Evolutionary conservation across 1,139 yeast genomes (phyloP), one percentile per base, ranked within the genome.

Genomic region (Blastobotrys malaysiensis): DNA sequence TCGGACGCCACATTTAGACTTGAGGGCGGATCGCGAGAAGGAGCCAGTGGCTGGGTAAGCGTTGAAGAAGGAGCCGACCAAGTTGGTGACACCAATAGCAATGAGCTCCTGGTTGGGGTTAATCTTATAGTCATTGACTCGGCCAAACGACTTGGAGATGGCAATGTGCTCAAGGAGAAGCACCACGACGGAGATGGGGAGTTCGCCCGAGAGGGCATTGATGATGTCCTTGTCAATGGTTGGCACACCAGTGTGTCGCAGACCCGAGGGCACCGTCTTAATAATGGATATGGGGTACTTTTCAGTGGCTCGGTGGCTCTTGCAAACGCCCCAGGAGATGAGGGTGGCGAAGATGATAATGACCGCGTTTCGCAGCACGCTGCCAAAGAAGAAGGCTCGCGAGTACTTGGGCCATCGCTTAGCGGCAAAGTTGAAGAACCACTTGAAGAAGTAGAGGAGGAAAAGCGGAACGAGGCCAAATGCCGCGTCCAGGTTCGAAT

Each of bases 21-120:
- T 90, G 65, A 91, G 79, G 11, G 97, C 97, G 49, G 97, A 86
- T 76, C 97, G 84, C 19, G 96, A 88, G 71, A 91, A 91, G 1
- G 97, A 91, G 53, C 98, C 97, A 9, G 98, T 91, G 9, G 97
- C 91, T 14, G 98, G 98, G 69, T 91, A 91, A 9, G 97, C 97
- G 65, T 82, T 79, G 78, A 91, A 91, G 67, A 90, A 88, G 22
- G 96, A 88, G 62, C 97, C 97, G 63, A 91, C 78, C 69, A 90
- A 77, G 72, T 91, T 91, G 55, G 93, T 86, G 48, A 87, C 87
- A 67, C 98, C 98, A 72, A 91, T 91, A 45, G 98, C 97, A 67
- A 91, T 81, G 58, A 91, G 80, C 70, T 91, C 98, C 74, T 91
- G 98, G 73, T 91, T 91, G 49, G 98, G 97, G 57, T 84, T 80